A percentile compares a stretch with the other conserved stretches of the same genome.
phyloP scores from a whole-genome alignment of 2,329 filamentous ascomycete species.

The Nothopassalora personata region DNA sequence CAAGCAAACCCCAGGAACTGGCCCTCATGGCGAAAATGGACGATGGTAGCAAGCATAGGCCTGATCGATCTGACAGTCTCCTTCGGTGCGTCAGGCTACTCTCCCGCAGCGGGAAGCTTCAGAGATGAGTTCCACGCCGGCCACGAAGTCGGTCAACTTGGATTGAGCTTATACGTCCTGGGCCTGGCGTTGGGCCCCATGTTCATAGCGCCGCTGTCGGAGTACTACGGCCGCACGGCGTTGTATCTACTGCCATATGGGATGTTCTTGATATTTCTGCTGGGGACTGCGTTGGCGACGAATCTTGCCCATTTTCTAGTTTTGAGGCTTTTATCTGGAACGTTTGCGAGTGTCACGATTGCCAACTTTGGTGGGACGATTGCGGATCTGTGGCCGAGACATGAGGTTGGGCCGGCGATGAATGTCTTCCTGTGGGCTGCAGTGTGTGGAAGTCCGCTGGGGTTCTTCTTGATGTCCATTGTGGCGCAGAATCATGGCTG shows the following conservation, averaged over 20 bases:
- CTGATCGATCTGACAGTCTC: constrained; percentile 21
- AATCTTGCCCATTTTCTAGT: constrained; percentile 38
- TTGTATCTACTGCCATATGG: constrained; percentile 41
- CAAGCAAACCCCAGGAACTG: constrained; percentile 43
- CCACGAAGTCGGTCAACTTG: constrained; percentile 40
- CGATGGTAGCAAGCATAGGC: constrained; percentile 44
- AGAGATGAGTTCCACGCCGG: constrained; percentile 39
- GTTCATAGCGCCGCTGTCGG: constrained; percentile 41
- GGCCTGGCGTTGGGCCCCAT: constrained; percentile 45
- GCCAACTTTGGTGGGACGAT: constrained; percentile 49
- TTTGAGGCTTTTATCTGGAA: constrained; percentile 41
- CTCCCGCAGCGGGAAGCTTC: constrained; percentile 41
- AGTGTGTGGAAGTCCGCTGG: constrained; percentile 42
- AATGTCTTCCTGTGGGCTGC: constrained; percentile 45
- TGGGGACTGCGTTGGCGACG: constrained; percentile 41
- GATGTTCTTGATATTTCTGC: constrained; percentile 40
- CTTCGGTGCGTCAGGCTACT: constrained; percentile 45
- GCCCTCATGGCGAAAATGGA: constrained; percentile 40
- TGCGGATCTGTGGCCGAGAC: constrained; percentile 46
- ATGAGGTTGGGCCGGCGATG: constrained; percentile 39
- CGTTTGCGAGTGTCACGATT: constrained; percentile 45
- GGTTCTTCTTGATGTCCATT: constrained; percentile 44
- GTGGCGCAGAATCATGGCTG: constrained; percentile 41
- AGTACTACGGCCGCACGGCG: constrained; percentile 42
- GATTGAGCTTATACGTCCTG: constrained; percentile 44